phyloP scores from a whole-genome alignment of 768 basidiomycete genomes.

The Lactifluus rugatus region DNA sequence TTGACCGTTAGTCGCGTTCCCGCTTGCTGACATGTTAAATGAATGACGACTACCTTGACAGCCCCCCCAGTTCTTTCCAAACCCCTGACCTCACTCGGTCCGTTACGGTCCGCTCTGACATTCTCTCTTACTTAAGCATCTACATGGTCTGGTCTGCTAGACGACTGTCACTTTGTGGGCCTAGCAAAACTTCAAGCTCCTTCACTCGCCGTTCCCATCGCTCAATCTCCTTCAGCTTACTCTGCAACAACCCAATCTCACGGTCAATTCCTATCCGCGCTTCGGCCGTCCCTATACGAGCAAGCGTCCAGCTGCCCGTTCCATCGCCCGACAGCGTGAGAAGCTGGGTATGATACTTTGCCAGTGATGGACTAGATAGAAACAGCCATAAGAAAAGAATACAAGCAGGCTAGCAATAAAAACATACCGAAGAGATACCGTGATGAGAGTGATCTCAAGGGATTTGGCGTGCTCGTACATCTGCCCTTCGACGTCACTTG shows the following conservation, averaged over 20 bases:
- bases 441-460: slow-evolving; percentile 84
- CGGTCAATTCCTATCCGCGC: slow-evolving; percentile 65
- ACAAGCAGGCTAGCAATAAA: background rate
- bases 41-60: background rate
- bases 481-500: slow-evolving; percentile 88
- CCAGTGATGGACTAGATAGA: slow-evolving; percentile 59
- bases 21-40: background rate
- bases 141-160: background rate
- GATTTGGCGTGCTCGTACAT: slow-evolving; percentile 94
- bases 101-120: background rate
- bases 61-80: background rate
- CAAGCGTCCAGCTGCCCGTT: slow-evolving; percentile 60
- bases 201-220: slow-evolving; percentile 61
- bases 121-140: background rate
- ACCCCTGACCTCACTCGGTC: background rate
- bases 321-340: slow-evolving; percentile 70
- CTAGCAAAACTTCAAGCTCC: slow-evolving; percentile 51
- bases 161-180: slow-evolving; percentile 4
- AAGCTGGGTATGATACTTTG: slow-evolving; percentile 83
- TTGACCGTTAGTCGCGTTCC: background rate
- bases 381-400: background rate
- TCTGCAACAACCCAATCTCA: slow-evolving; percentile 62
- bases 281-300: slow-evolving; percentile 61
- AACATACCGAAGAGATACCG: slow-evolving; percentile 74
- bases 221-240: slow-evolving; percentile 58